Base-by-base conservation (phyloP, 768 basidiomycete genomes). In the Tubosaeta brunneosetosa region DNA sequence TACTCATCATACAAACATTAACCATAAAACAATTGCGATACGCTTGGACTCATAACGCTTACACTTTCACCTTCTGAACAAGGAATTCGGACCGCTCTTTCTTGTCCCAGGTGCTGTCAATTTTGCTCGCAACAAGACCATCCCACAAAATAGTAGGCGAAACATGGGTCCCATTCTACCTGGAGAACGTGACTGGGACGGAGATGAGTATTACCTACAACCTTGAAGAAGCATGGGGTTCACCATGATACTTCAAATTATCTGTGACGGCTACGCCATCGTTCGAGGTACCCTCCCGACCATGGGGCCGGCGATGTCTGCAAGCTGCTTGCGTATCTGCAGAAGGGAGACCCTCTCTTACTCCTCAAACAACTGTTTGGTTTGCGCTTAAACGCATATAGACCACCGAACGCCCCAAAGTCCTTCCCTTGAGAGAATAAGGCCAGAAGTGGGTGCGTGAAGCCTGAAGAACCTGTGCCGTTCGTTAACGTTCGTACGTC, bases 101-200 rank as follows among this genome's bases (percentile, higher is more conserved):
- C 62, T 85, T 78, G 4, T 80, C 86, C 89, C 91, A 97, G 19
- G 84, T 79, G 63, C 91, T 92, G 6, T 85, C 86, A 31, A 94
- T 75, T 44, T 89, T 84, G 45, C 73, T 77, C 11, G 82, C 85
- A 48, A 90, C 64, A 50, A 86, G 73, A 46, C 91, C 88, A 58
- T 93, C 86, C 82, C 83, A 88, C 2, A 90, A 71, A 3, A 77
- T 80, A 37, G 91, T 88, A 4, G 93, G 91, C 1, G 92, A 94
- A 44, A 95, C 91, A 58, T 97, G 94, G 37, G 97, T 83, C 3
- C 89, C 78, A 55, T 97, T 97, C 73, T 97, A 94, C 56, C 94
- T 77, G 14, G 88, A 82, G 66, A 86, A 86, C 70, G 94, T 97
- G 76, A 97, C 91, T 94, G 61, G 29, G 54, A 27, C 2, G 32